Evolutionary conservation across 495 filamentous ascomycete species (phyloP).

Genomic region (Annulohypoxylon nitens): DNA sequence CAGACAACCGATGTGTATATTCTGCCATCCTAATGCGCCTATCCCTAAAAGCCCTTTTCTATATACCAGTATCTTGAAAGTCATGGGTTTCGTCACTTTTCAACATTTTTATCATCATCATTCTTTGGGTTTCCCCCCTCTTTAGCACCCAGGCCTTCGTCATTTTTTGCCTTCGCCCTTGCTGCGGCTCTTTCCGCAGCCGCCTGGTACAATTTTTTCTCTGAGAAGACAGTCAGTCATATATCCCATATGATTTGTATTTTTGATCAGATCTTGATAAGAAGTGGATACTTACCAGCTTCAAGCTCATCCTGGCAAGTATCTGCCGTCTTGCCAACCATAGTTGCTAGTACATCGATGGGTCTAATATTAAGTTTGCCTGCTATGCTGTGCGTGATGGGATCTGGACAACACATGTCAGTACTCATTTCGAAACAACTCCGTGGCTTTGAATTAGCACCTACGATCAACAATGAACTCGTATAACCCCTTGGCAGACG

Average conservation of each 20-base stretch:
- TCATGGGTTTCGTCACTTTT: neutral
- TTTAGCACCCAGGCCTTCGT: neutral
- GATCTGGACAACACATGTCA: conserved; percentile 20
- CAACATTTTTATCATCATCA: neutral
- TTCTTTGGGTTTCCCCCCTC: neutral
- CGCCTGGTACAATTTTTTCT: conserved; percentile 23
- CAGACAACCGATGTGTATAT: neutral
- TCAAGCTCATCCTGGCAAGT: conserved; percentile 34
- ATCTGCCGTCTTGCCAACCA: conserved; percentile 36
- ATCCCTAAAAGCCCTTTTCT: neutral
- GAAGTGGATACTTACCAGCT: conserved; percentile 15
- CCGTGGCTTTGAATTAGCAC: neutral
- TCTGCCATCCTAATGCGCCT: neutral
- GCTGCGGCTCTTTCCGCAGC: conserved; percentile 24
- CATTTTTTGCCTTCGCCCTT: neutral
- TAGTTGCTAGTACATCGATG: conserved; percentile 39
- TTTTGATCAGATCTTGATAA: neutral
- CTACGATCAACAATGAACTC: conserved; percentile 44
- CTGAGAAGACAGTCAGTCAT: conserved; percentile 9
- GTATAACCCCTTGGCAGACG: conserved; percentile 39
- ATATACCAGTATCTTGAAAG: no score
- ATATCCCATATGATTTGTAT: neutral
- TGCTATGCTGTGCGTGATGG: conserved; percentile 33
- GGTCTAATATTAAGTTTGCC: conserved; percentile 18
- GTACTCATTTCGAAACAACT: neutral